Evolutionary conservation across 306 rosid species (phyloP).

Genomic region (Nissolia schottii): DNA sequence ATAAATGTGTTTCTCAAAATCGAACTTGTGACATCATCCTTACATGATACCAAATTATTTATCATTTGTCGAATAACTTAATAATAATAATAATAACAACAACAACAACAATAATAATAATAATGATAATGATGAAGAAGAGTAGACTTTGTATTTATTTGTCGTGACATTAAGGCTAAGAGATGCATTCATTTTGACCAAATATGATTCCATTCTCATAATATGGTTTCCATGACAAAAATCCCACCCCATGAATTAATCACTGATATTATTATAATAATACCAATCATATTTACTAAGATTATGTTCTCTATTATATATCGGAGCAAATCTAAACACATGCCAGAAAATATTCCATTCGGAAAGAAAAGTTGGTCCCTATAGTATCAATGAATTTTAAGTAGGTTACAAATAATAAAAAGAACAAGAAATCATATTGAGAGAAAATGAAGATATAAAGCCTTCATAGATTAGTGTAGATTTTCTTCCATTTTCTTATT

Average conservation of each 20-base stretch:
- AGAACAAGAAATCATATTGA: not conserved
- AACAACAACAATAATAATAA: no score
- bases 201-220: not conserved
- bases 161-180: slow-evolving; percentile 4
- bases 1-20: no score
- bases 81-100: no score
- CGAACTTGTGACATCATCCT: no score
- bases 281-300: slow-evolving; percentile 46
- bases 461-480: not conserved
- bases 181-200: slow-evolving; percentile 17
- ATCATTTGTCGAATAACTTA: no score
- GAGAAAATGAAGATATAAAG: slow-evolving; percentile 33
- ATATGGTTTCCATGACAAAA: slow-evolving; percentile 16
- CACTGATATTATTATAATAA: slow-evolving; percentile 18
- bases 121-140: no score
- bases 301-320: slow-evolving; percentile 23
- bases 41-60: no score
- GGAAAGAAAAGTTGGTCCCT: slow-evolving; percentile 11
- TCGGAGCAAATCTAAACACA: slow-evolving; percentile 52
- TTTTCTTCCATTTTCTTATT: not conserved
- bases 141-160: not conserved
- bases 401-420: slow-evolving; percentile 17
- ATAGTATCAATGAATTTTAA: not conserved
- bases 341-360: slow-evolving; percentile 56
- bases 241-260: slow-evolving; percentile 24